Evolutionary conservation across 768 basidiomycete genomes (phyloP).

Genomic region (Suillus subaureus): DNA sequence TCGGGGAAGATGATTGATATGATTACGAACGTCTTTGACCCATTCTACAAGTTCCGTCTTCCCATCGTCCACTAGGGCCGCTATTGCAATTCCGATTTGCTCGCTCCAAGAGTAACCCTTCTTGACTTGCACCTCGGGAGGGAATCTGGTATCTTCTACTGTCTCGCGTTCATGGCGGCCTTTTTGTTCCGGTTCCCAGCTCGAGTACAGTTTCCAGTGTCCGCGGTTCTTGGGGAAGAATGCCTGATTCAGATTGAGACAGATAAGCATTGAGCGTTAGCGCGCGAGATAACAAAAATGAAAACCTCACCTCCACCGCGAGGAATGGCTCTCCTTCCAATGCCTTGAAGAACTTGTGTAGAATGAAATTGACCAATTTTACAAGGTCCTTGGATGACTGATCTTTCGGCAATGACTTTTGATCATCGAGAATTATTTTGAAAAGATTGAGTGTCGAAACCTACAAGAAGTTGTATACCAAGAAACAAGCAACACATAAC

Average conservation of each 20-base stretch:
- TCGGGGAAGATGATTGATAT: constrained; percentile 10
- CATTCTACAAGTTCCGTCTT: constrained; percentile 71
- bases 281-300: constrained; percentile 26
- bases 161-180: constrained; percentile 34
- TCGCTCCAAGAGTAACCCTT: constrained; percentile 89
- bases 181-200: constrained; percentile 63
- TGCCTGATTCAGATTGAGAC: constrained; percentile 46
- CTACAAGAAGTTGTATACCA: constrained; percentile 44
- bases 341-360: constrained; percentile 94
- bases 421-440: constrained; percentile 81
- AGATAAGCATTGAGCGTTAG: constrained; percentile 24
- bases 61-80: constrained; percentile 67
- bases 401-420: constrained; percentile 76
- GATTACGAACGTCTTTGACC: constrained; percentile 73
- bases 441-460: constrained; percentile 89
- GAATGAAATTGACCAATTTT: constrained; percentile 80
- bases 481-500: not conserved
- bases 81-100: constrained; percentile 85
- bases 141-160: constrained; percentile 43
- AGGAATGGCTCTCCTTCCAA: constrained; percentile 84
- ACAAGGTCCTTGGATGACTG: constrained; percentile 83
- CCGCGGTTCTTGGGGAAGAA: constrained; percentile 90
- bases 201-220: constrained; percentile 84
- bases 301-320: constrained; percentile 75
- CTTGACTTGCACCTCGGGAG: constrained; percentile 78